phyloP scores from a whole-genome alignment of 306 rosid species.

The Inga oerstediana region DNA sequence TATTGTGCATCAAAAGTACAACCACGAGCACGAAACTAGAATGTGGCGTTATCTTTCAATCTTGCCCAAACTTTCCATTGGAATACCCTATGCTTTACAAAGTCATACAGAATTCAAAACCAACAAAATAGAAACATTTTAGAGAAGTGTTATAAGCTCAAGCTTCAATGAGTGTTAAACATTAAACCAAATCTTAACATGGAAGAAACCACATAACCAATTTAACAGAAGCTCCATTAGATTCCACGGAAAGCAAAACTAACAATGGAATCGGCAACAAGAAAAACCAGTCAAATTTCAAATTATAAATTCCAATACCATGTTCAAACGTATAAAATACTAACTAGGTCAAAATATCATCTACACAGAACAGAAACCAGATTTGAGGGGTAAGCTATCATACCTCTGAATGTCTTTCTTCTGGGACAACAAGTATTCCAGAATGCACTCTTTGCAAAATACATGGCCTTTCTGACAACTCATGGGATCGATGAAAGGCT shows the following conservation, averaged over 20 bases:
- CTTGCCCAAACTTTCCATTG: neutral
- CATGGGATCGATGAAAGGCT: slow-evolving; percentile 86
- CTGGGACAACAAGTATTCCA: slow-evolving; percentile 85
- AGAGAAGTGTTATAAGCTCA: neutral
- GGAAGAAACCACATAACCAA: neutral
- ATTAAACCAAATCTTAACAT: neutral
- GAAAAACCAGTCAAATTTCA: neutral
- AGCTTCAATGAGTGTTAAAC: neutral
- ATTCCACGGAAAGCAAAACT: neutral
- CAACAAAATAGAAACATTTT: neutral
- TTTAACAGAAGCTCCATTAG: neutral
- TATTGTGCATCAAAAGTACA: neutral
- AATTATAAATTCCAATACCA: neutral
- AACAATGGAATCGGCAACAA: neutral
- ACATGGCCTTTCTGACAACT: slow-evolving; percentile 90
- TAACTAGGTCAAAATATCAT: neutral
- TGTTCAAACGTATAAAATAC: neutral
- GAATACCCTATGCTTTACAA: neutral
- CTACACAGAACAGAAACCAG: neutral
- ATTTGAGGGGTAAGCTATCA: neutral
- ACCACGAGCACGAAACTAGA: neutral
- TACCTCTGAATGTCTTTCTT: slow-evolving; percentile 95
- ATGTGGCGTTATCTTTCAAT: neutral
- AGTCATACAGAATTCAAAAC: slow-evolving; percentile 11
- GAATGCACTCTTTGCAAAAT: slow-evolving; percentile 90